These are phyloP conservation scores for Zygnema circumcarinatum DNA, from an alignment of 139 green algal genomes.

Conservation along the genomic window DNA sequence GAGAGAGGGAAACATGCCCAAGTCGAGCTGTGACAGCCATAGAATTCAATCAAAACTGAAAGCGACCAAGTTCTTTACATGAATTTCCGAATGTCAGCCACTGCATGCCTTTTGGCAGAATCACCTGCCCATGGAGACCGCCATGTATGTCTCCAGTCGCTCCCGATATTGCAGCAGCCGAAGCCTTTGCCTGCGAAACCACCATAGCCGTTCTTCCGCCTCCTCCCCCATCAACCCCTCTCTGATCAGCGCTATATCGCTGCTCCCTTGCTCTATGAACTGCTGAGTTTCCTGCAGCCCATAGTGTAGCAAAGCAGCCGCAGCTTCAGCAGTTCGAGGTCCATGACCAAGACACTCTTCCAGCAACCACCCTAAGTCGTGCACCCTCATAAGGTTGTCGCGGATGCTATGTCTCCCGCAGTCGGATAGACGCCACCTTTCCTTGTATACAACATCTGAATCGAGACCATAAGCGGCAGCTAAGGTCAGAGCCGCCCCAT, in stretches of 20 bases:
- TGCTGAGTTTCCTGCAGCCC: constrained; percentile 22
- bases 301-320: constrained; percentile 21
- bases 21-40: neutral
- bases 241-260: neutral
- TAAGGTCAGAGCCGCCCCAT: constrained; percentile 33
- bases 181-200: constrained; percentile 24
- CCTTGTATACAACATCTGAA: constrained; percentile 29
- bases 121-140: constrained; percentile 32
- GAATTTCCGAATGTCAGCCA: too few relatives aligned
- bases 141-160: constrained; percentile 37
- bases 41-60: too few relatives aligned
- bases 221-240: constrained; percentile 6
- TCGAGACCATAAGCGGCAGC: constrained; percentile 22
- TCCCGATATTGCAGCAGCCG: constrained; percentile 37
- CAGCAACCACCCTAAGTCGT: constrained; percentile 17
- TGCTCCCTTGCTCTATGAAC: constrained; percentile 10
- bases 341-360: constrained; percentile 28
- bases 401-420: constrained; percentile 8
- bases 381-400: constrained; percentile 36
- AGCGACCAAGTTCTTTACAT: too few relatives aligned
- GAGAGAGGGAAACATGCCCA: neutral
- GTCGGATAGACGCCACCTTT: constrained; percentile 24
- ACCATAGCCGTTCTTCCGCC: constrained; percentile 8
- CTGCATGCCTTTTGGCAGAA: neutral
- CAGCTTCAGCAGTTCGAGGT: neutral